phyloP scores from a whole-genome alignment of 805 yeast species.

The Cyberlindnera misumaiensis region DNA sequence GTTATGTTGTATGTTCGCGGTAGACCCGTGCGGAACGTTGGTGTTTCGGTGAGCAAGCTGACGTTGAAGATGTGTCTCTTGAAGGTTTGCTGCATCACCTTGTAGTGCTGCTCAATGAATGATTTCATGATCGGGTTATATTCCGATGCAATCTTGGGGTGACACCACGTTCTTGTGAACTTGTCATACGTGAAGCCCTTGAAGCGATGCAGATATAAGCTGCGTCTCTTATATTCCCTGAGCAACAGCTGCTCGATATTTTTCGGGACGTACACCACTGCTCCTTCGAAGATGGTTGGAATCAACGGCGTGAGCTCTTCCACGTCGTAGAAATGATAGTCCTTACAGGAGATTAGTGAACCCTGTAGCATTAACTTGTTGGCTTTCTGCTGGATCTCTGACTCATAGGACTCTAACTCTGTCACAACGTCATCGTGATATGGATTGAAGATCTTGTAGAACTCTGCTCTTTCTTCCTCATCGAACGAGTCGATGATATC shows the following conservation, averaged over 20 bases:
- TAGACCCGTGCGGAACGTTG: constrained; percentile 1
- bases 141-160: constrained; percentile 12
- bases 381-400: constrained; percentile 23
- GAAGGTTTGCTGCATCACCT: constrained; percentile 14
- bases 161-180: constrained; percentile 13
- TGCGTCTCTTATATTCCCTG: constrained; percentile 39
- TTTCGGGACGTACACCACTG: constrained; percentile 49
- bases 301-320: constrained; percentile 47
- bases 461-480: constrained; percentile 5
- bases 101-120: constrained; percentile 12
- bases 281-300: constrained; percentile 51
- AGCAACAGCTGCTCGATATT: constrained; percentile 35
- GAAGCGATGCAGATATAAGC: constrained; percentile 30
- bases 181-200: constrained; percentile 35
- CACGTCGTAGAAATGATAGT: constrained; percentile 47
- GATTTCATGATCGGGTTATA: constrained; percentile 8
- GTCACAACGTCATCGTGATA: constrained; percentile 27
- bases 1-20: neutral
- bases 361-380: constrained; percentile 19
- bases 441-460: constrained; percentile 10
- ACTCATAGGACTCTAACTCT: constrained; percentile 26
- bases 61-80: constrained; percentile 15
- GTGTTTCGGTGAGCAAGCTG: neutral
- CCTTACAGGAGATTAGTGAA: constrained; percentile 45
- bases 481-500: constrained; percentile 2